phyloP scores from a whole-genome alignment of 2,329 filamentous ascomycete genomes.

The Fusarium napiforme region DNA sequence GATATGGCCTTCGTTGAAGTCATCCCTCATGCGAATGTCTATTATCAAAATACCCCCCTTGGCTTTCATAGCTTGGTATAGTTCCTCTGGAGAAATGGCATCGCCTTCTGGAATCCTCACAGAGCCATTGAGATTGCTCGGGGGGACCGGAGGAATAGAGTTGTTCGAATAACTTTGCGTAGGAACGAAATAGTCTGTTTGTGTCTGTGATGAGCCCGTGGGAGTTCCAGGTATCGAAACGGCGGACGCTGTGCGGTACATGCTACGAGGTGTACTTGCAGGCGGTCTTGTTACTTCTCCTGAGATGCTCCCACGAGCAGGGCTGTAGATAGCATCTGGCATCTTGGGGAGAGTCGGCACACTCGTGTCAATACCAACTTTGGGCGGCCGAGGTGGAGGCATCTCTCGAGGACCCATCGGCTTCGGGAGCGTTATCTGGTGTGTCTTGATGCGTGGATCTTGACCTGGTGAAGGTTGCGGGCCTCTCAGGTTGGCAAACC shows the following conservation, averaged over 20 bases:
- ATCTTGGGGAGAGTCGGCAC: conserved; percentile 72
- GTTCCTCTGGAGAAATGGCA: conserved; percentile 73
- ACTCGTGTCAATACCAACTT: conserved; percentile 62
- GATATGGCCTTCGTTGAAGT: conserved; percentile 91
- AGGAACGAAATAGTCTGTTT: conserved; percentile 49
- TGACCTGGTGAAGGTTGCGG: conserved; percentile 56
- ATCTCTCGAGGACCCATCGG: conserved; percentile 64
- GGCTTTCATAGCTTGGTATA: conserved; percentile 75
- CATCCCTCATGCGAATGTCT: conserved; percentile 82
- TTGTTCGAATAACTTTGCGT: conserved; percentile 44
- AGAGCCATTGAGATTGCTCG: conserved; percentile 53
- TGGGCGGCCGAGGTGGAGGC: conserved; percentile 58
- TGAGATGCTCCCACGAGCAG: conserved; percentile 76
- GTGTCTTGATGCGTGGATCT: conserved; percentile 64
- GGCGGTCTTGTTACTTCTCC: conserved; percentile 73
- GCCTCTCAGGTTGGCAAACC: conserved; percentile 68
- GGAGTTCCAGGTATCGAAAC: conserved; percentile 50
- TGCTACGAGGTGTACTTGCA: conserved; percentile 70
- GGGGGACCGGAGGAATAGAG: conserved; percentile 49
- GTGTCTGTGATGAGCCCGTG: conserved; percentile 43
- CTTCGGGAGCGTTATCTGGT: conserved; percentile 55
- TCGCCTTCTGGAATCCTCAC: conserved; percentile 64
- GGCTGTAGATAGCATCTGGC: conserved; percentile 81
- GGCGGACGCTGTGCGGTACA: conserved; percentile 69
- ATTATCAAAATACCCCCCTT: conserved; percentile 78